Conservation (phyloP, 2,329 filamentous ascomycete genomes). For the Atkinsonella hypoxylon region DNA sequence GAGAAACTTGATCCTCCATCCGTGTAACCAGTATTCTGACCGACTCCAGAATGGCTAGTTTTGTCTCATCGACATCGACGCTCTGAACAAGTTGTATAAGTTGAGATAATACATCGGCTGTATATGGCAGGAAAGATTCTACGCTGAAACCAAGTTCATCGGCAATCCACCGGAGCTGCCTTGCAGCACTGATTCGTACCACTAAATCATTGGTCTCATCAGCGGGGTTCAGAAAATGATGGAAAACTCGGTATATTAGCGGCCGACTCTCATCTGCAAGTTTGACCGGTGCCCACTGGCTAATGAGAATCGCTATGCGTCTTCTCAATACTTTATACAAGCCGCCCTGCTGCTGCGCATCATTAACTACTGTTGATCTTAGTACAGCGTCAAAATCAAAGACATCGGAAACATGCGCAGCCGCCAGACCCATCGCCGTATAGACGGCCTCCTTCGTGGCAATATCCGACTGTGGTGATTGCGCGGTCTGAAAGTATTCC, state of each 20-base stretch:
- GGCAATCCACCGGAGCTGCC: conserved; percentile 68
- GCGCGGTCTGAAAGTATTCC: conserved; percentile 69
- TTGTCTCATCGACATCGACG: conserved; percentile 75
- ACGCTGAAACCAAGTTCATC: conserved; percentile 76
- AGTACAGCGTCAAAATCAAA: conserved; percentile 81
- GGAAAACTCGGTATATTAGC: conserved; percentile 78
- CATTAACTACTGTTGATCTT: conserved; percentile 59
- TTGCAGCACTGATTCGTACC: conserved; percentile 79
- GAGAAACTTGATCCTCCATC: conserved; percentile 59
- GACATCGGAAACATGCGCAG: conserved; percentile 57
- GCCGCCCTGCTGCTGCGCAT: conserved; percentile 54
- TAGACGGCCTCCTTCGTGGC: conserved; percentile 90
- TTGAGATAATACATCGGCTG: conserved; percentile 57
- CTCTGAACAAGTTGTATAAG: conserved; percentile 70
- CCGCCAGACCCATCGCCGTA: conserved; percentile 78
- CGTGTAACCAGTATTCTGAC: conserved; percentile 70
- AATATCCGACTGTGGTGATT: conserved; percentile 53
- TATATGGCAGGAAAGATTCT: conserved; percentile 64
- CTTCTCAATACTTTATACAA: conserved; percentile 74
- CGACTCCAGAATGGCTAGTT: conserved; percentile 80
- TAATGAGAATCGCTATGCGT: conserved; percentile 77
- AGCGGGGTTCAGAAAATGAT: conserved; percentile 66
- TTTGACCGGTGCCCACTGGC: conserved; percentile 78
- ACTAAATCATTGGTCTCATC: conserved; percentile 81
- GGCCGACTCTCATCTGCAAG: conserved; percentile 55